These are phyloP conservation scores for Erodium maritimum DNA, from an alignment of 345 rosid genomes.

Conservation along the genomic window DNA sequence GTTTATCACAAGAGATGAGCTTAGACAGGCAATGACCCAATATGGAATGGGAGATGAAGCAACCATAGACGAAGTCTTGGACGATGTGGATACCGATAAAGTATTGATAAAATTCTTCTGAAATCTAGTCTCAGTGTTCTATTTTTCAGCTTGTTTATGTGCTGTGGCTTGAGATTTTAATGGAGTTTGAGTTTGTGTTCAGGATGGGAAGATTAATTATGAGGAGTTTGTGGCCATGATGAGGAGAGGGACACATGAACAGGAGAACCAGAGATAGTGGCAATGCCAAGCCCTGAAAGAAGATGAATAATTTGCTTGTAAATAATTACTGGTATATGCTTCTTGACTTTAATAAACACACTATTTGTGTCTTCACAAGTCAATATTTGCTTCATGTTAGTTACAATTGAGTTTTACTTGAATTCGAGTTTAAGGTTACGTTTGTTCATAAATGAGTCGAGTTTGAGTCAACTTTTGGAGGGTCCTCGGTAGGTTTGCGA, in stretches of 20 bases:
- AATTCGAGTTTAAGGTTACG: too few relatives aligned
- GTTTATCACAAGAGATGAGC: conserved; percentile 68
- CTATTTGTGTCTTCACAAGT: too few relatives aligned
- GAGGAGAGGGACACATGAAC: conserved; percentile 46
- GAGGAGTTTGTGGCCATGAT: conserved; percentile 68
- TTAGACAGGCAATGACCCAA: conserved; percentile 47
- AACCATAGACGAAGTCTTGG: conserved; percentile 51
- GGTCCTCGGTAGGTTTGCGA: too few relatives aligned
- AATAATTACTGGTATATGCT: too few relatives aligned
- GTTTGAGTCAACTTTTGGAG: too few relatives aligned
- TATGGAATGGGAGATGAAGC: conserved; percentile 72
- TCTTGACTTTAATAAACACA: too few relatives aligned
- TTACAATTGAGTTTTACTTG: too few relatives aligned
- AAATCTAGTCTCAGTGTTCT: too few relatives aligned
- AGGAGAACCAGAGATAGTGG: conserved; percentile 1
- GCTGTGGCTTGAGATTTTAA: background rate
- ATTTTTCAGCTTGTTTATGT: background rate
- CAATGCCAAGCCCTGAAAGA: background rate
- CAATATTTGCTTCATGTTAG: too few relatives aligned
- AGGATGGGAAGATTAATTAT: conserved; percentile 54
- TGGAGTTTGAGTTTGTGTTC: background rate
- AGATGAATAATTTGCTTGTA: background rate
- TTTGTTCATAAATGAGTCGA: too few relatives aligned
- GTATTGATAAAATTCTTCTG: conserved; percentile 28
- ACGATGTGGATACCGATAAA: conserved; percentile 65